Percentiles rank a stretch among this genome's conserved stretches.
phyloP scores from a whole-genome alignment of 768 basidiomycete genomes.

The Termitomyces sp. region DNA sequence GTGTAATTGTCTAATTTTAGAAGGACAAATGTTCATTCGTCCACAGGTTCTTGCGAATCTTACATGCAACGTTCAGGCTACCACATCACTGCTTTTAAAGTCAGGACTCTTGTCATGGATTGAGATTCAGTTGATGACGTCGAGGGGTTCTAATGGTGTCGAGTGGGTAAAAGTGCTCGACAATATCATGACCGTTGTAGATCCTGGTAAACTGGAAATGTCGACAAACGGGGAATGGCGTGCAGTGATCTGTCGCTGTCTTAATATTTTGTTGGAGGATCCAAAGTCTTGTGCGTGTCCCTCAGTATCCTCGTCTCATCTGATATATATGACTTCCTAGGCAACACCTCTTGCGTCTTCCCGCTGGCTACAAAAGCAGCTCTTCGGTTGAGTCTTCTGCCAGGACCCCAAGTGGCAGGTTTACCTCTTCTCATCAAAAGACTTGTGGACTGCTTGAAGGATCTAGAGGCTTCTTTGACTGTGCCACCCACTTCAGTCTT shows the following conservation, averaged over 20 bases:
- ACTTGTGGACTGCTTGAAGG: conserved; percentile 21
- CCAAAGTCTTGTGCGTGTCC: conserved; percentile 18
- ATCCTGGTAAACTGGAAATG: conserved; percentile 44
- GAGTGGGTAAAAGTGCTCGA: conserved; percentile 65
- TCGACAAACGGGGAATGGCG: conserved; percentile 60
- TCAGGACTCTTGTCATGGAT: conserved; percentile 79
- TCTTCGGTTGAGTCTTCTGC: conserved; percentile 30
- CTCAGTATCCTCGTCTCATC: not conserved
- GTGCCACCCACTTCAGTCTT: conserved; percentile 5
- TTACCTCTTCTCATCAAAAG: conserved; percentile 26
- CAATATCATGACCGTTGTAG: conserved; percentile 50
- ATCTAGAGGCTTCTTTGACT: conserved; percentile 19
- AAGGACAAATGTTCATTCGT: not conserved
- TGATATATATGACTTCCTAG: not conserved
- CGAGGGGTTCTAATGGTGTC: conserved; percentile 33
- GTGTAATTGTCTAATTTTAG: conserved; percentile 11
- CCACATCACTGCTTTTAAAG: conserved; percentile 64
- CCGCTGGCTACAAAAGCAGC: conserved; percentile 23
- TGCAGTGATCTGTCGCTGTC: conserved; percentile 44
- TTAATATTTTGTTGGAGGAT: conserved; percentile 33
- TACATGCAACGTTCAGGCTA: conserved; percentile 63
- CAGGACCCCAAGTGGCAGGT: conserved; percentile 17
- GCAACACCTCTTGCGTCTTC: conserved; percentile 8
- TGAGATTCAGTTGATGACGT: conserved; percentile 54
- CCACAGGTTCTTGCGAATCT: conserved; percentile 68